Conservation (phyloP, 2,329 filamentous ascomycete species). For the Fusarium nisikadoi region DNA sequence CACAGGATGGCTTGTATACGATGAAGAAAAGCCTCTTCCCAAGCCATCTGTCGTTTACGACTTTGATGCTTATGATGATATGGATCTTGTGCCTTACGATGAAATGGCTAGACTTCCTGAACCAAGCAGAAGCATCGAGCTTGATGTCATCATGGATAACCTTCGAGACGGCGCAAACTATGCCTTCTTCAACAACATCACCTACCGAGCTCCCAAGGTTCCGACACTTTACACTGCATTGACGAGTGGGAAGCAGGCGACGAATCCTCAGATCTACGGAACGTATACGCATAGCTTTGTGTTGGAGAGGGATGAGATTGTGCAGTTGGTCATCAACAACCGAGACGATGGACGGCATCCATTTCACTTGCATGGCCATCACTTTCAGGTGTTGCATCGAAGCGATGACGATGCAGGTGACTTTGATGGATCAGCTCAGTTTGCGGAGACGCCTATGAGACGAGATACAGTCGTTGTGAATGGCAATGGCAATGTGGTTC, state of each 20-base stretch:
- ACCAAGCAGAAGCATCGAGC: constrained; percentile 70
- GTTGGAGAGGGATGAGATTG: constrained; percentile 72
- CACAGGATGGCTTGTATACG: constrained; percentile 72
- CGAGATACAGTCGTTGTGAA: constrained; percentile 75
- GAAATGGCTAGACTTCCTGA: constrained; percentile 67
- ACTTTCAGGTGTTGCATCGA: constrained; percentile 75
- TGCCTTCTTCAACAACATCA: constrained; percentile 80
- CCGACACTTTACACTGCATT: constrained; percentile 83
- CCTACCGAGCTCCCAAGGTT: constrained; percentile 79
- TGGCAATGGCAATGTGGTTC: constrained; percentile 73
- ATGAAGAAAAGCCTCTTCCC: constrained; percentile 58
- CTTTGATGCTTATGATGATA: constrained; percentile 78
- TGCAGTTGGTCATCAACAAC: constrained; percentile 83
- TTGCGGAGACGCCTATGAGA: constrained; percentile 68
- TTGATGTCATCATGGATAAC: constrained; percentile 72
- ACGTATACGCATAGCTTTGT: constrained; percentile 73
- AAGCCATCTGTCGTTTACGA: constrained; percentile 66
- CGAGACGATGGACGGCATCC: constrained; percentile 76
- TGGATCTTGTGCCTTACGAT: constrained; percentile 75
- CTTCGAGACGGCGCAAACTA: constrained; percentile 69
- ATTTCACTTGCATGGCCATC: constrained; percentile 82
- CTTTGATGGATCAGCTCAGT: constrained; percentile 61
- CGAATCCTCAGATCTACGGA: constrained; percentile 72
- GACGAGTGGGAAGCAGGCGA: constrained; percentile 67
- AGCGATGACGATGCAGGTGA: constrained; percentile 66